These are phyloP conservation scores for Saccharomycopsis olivae DNA, from an alignment of 805 yeast genomes.

Conservation along the genomic window DNA sequence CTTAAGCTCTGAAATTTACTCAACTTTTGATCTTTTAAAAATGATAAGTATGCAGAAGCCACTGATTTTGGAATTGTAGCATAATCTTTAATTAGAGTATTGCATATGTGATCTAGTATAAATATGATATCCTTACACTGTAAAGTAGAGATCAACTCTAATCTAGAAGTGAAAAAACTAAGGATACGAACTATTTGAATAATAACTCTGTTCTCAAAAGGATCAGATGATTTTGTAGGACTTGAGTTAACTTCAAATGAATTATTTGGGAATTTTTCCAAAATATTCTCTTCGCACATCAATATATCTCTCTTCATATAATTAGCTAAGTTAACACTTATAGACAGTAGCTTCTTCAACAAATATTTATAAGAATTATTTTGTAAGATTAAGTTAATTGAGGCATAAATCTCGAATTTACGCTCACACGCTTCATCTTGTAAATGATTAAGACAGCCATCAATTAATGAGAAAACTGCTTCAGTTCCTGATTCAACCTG, in stretches of 20 bases:
- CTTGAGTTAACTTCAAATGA: neutral
- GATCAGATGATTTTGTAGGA: conserved; percentile 5
- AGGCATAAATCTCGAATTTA: conserved; percentile 18
- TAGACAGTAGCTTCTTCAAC: neutral
- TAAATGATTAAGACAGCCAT: conserved; percentile 5
- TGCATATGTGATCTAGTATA: conserved; percentile 6
- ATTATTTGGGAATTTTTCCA: no score
- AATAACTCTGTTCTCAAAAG: conserved; percentile 13
- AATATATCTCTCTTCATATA: conserved; percentile 6
- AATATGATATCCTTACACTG: neutral
- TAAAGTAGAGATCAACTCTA: conserved; percentile 3
- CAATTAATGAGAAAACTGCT: conserved; percentile 1
- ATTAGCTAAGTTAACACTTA: neutral
- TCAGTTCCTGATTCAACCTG: conserved; percentile 1
- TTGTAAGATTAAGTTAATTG: conserved; percentile 5
- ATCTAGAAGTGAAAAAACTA: conserved; percentile 3
- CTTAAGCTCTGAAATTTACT: conserved; percentile 8
- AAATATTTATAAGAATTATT: neutral
- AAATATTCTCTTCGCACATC: neutral
- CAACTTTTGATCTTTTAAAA: conserved; percentile 13
- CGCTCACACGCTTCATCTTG: conserved; percentile 4
- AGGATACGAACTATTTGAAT: conserved; percentile 12
- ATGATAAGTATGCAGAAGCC: conserved; percentile 5
- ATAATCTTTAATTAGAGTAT: conserved; percentile 1
- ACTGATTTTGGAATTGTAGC: conserved; percentile 12